These are phyloP conservation scores for Gossypium rotundifolium DNA, from an alignment of 345 rosid genomes.

Conservation along the genomic window DNA sequence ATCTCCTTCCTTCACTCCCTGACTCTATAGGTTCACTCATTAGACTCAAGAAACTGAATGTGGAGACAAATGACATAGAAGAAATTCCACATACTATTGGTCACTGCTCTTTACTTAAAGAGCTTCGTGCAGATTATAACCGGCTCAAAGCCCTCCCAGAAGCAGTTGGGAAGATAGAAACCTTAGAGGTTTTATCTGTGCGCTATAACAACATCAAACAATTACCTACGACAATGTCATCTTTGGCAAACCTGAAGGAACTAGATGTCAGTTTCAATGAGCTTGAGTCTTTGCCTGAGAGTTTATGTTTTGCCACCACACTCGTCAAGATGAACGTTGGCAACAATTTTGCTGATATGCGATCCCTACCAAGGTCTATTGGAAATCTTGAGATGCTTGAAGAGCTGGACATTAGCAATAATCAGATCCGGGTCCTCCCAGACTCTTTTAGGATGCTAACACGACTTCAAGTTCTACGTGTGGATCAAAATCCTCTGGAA, in stretches of 20 bases:
- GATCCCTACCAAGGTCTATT: constrained; percentile 73
- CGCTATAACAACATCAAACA: constrained; percentile 88
- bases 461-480: constrained; percentile 51
- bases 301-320: constrained; percentile 76
- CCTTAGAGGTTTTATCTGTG: constrained; percentile 65
- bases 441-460: constrained; percentile 77
- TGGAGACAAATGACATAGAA: constrained; percentile 83
- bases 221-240: constrained; percentile 86
- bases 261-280: constrained; percentile 94
- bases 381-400: constrained; percentile 94
- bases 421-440: constrained; percentile 88
- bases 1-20: constrained; percentile 54
- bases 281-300: constrained; percentile 93
- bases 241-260: constrained; percentile 69
- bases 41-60: constrained; percentile 52
- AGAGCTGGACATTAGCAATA: constrained; percentile 92
- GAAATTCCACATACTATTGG: constrained; percentile 83
- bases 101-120: constrained; percentile 59
- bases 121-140: constrained; percentile 83
- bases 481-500: constrained; percentile 78
- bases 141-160: constrained; percentile 94
- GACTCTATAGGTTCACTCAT: constrained; percentile 67
- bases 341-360: constrained; percentile 88
- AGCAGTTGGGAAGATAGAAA: constrained; percentile 84
- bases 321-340: constrained; percentile 88